Conservation (phyloP, 2,329 filamentous ascomycete genomes). For the Pseudocercospora crystallina region DNA sequence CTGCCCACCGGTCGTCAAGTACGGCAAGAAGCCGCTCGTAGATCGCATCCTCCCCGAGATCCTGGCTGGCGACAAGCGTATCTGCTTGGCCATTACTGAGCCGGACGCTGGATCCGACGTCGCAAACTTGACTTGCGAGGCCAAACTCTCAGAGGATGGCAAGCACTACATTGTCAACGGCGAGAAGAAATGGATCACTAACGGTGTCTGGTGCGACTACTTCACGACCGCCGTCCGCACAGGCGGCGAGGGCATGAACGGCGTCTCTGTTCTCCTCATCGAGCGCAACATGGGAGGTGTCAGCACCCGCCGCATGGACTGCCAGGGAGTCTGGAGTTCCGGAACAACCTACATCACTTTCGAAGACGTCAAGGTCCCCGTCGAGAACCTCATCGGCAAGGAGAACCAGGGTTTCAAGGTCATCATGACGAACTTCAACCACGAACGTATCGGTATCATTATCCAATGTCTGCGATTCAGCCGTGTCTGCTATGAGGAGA, state of each 20-base stretch:
- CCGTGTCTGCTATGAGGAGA: conserved; percentile 95
- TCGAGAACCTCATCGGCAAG: conserved; percentile 98
- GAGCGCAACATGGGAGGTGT: conserved; percentile 83
- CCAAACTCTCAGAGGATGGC: conserved; percentile 89
- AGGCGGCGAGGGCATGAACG: conserved; percentile 78
- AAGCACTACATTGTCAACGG: conserved; percentile 97
- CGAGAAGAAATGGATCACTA: conserved; percentile 20
- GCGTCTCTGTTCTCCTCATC: conserved; percentile 85
- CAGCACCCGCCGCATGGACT: conserved; percentile 93
- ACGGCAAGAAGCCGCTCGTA: conserved; percentile 79
- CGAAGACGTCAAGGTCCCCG: conserved; percentile 97
- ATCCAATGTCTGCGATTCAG: conserved; percentile 96
- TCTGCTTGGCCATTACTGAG: conserved; percentile 96
- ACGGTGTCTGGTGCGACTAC: conserved; percentile 74
- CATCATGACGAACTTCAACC: conserved; percentile 99
- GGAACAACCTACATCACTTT: conserved; percentile 98
- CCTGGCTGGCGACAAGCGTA: conserved; percentile 88
- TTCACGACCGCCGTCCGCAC: conserved; percentile 97
- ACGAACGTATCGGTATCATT: conserved; percentile 97
- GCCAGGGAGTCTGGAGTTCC: conserved; percentile 92
- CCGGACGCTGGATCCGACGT: conserved; percentile 92
- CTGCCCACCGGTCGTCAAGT: conserved; percentile 86
- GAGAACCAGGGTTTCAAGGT: conserved; percentile 98
- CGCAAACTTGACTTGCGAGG: conserved; percentile 92
- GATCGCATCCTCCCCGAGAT: conserved; percentile 88